Base-by-base conservation (phyloP, 768 basidiomycete species). In the Lentinula aciculospora region DNA sequence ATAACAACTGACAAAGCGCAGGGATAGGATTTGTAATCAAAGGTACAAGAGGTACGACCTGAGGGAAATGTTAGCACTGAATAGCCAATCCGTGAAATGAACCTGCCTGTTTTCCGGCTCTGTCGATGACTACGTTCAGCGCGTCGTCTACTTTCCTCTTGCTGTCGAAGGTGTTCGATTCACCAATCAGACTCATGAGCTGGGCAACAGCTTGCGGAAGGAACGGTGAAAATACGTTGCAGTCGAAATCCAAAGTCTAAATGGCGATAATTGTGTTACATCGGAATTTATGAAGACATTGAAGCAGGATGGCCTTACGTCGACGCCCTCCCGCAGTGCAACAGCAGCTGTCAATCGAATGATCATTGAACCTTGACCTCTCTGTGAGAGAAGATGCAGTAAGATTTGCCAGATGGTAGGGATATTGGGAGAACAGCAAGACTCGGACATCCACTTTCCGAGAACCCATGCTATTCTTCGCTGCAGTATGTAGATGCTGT, bases 401-500 rank as follows among this genome's bases (percentile, higher is more conserved):
- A 98, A 76, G 29, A 94, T 79, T 61, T 91, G 81, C 92, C 94
- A 98, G 28, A 94, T 74, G 54, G 77, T 72, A 2, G 82, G 74
- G 59, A 87, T 83, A 46, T 82, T 81, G 1, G 83, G 77, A 13
- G 79, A 74, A 19, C 79, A 70, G 61, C 84, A 84, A 58, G 81
- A 78, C 47, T 93, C 88, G 13, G 82, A 75, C 32, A 93, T 79
- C 89, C 92, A 94, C 77, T 86, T 89, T 25, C 95, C 94, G 46
- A 98, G 81, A 3, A 98, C 74, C 94, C 94, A 97, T 1, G 95
- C 94, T 62, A 98, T 89, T 31, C 95, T 83, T n/a, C 94, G 83
- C 69, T 98, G 96, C 60, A 98, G 82, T 55, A 98, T 89, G 0
- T 91, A 89, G 67, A 89, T 93, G 58, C 94, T 96, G 9, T 39